Evolutionary conservation across 2,329 filamentous ascomycete species (phyloP).

Genomic region (Paradendryphiella salina): DNA sequence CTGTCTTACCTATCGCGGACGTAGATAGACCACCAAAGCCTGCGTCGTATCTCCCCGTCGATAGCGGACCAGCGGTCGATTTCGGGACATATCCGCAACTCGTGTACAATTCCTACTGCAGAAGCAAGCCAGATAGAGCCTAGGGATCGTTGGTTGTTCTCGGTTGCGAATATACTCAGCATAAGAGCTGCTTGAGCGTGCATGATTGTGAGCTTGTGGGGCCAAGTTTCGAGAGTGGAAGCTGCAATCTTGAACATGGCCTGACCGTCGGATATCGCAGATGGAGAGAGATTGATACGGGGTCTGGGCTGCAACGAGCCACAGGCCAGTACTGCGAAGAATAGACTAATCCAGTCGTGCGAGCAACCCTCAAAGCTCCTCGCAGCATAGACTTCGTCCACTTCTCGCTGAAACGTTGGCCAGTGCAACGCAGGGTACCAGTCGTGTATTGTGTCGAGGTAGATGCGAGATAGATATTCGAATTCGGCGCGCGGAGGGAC

Average conservation of each 20-base stretch:
- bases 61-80: constrained; percentile 71
- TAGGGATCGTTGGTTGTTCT: constrained; percentile 82
- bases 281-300: constrained; percentile 58
- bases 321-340: constrained; percentile 82
- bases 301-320: constrained; percentile 73
- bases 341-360: constrained; percentile 73
- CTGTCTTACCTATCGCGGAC: constrained; percentile 73
- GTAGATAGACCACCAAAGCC: constrained; percentile 95
- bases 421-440: constrained; percentile 87
- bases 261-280: constrained; percentile 59
- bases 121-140: constrained; percentile 85
- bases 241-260: constrained; percentile 73
- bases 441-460: constrained; percentile 75
- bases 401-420: constrained; percentile 75
- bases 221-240: constrained; percentile 76
- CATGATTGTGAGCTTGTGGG: constrained; percentile 74
- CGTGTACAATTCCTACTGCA: constrained; percentile 78
- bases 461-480: constrained; percentile 74
- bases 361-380: constrained; percentile 64
- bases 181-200: constrained; percentile 73
- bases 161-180: constrained; percentile 76
- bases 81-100: constrained; percentile 78
- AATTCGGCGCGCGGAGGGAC: constrained; percentile 71
- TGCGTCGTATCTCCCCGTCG: constrained; percentile 81
- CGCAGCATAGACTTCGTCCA: constrained; percentile 74